Evolutionary conservation across 345 rosid species (phyloP), one percentile per base, ranked within the genome.

Genomic region (Draba incana): DNA sequence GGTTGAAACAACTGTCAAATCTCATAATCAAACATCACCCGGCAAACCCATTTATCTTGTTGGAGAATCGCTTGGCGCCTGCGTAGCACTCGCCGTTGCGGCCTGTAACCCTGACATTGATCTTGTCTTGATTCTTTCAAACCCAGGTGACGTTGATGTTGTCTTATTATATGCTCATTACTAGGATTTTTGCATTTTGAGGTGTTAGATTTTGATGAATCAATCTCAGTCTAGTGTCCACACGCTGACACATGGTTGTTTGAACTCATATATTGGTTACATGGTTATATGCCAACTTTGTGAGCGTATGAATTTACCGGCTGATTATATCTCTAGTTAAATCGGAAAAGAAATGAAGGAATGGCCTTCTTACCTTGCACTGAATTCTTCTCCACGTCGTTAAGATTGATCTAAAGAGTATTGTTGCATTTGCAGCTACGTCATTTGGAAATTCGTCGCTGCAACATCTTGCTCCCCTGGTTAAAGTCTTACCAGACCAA

Each of bases 21-120:
- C 83, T 42, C 84, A 84, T 70, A 68, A 35, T 60, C 10, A 47
- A 16, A 39, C 42, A 16, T 78, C 75, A 11, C 90, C 87, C 10
- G 74, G 69, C 11, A 72, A 84, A 68, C 97, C 98, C 41, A 85
- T 92, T 41, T 88, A 87, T 80, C 80, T 92, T 57, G 84, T 85
- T 54, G 98, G 96, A 45, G 96, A 92, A 68, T 87, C 93, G 57
- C 76, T 92, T 59, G 92, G 96, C 77, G 93, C 82, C 47, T 88
- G 96, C 79, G 77, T 88, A 24, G 96, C 87, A 45, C 81, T 91
- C 20, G 82, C 87, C 38, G 84, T 84, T 57, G 93, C 93, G 1
- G 84, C 88, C 49, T 81, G 82, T 37, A 91, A 86, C 71, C 92
- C 92, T 35, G 67, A 76, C 0, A 51, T 81, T 39, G 96, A 92